Evolutionary conservation across 345 rosid genomes (phyloP).

Genomic region (Brassica juncea): DNA sequence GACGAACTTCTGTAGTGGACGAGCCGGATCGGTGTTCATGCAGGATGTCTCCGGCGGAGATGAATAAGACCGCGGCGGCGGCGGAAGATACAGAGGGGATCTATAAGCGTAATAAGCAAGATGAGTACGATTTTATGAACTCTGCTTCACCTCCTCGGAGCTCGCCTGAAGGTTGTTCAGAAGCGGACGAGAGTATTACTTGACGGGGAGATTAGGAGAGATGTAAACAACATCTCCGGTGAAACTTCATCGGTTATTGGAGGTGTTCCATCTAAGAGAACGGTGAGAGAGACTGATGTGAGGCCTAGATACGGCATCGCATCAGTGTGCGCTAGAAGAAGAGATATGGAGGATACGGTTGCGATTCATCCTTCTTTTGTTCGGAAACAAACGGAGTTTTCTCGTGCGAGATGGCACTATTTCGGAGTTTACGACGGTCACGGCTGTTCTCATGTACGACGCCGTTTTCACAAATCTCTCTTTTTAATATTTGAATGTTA

Average conservation of each 20-base stretch:
- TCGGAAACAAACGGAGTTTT: conserved; percentile 26
- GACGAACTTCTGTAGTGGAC: conserved; percentile 17
- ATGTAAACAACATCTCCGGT: background rate
- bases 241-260: background rate
- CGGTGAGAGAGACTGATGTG: conserved; percentile 12
- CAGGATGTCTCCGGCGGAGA: conserved; percentile 43
- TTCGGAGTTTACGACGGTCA: conserved; percentile 81
- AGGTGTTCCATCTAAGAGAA: background rate
- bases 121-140: conserved; percentile 24
- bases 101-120: conserved; percentile 48
- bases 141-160: conserved; percentile 36
- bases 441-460: conserved; percentile 72
- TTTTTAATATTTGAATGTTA: background rate
- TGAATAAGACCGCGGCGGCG: background rate
- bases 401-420: conserved; percentile 48
- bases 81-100: conserved; percentile 23
- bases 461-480: background rate
- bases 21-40: conserved; percentile 64
- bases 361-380: conserved; percentile 55
- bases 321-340: conserved; percentile 75
- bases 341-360: conserved; percentile 91
- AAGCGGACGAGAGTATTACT: background rate
- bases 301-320: conserved; percentile 66
- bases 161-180: conserved; percentile 25
- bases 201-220: conserved; percentile 6